These are phyloP conservation scores for Saccharum hybrid DNA, from an alignment of 202 grass and related monocot genomes.

Conservation along the genomic window DNA sequence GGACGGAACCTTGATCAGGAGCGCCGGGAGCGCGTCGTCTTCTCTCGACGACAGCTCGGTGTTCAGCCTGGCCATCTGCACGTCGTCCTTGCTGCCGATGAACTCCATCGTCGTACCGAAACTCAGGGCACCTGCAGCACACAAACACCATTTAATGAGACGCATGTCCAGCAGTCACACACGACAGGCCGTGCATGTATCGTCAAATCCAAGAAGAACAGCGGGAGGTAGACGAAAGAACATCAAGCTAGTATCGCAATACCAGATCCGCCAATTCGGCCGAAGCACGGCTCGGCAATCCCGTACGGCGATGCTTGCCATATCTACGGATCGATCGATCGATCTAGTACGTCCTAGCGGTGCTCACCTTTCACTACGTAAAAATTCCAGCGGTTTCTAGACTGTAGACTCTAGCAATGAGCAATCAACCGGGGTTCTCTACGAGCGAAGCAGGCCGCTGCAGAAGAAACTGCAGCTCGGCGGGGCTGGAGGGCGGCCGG, in stretches of 20 bases:
- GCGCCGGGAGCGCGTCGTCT: slow-evolving; percentile 40
- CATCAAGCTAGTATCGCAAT: slow-evolving; percentile 41
- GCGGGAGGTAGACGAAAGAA: background rate
- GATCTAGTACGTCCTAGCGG: background rate
- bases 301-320: slow-evolving; percentile 50
- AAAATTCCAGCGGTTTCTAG: background rate
- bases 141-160: background rate
- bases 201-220: background rate
- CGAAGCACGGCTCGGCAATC: slow-evolving; percentile 53
- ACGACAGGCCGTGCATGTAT: background rate
- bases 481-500: background rate
- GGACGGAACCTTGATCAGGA: slow-evolving; percentile 48
- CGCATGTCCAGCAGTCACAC: too few species aligned
- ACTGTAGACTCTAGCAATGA: background rate
- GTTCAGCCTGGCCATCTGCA: slow-evolving; percentile 1
- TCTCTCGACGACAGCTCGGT: slow-evolving; percentile 2
- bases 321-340: slow-evolving; percentile 7
- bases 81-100: background rate
- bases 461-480: background rate
- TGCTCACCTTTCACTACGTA: slow-evolving; percentile 29
- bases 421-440: background rate
- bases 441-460: background rate
- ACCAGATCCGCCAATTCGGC: slow-evolving; percentile 58
- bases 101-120: slow-evolving; percentile 38
- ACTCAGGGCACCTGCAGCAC: slow-evolving; percentile 24